Evolutionary conservation across 352 stramenopile genomes (phyloP), one percentile per base, ranked within the genome.

Genomic region (Globisporangium polare): DNA sequence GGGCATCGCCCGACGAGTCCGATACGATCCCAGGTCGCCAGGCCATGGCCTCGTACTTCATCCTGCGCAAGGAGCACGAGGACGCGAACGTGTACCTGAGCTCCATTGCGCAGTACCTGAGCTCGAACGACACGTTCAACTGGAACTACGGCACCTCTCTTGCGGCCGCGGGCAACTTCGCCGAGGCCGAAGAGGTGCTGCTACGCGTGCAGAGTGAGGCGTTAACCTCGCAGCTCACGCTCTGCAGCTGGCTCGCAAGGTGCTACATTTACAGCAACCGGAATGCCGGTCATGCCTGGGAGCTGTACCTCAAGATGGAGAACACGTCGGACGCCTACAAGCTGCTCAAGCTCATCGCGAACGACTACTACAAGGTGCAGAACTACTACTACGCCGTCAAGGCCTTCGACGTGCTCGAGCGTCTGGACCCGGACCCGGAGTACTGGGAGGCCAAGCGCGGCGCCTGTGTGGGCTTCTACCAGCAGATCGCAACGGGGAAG

Each of bases 401-500:
- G 47, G 80, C 82, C 6, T 93, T 93, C 42, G 80, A 89, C 49
- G 80, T 91, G 39, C 72, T 93, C 13, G 80, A 91, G 50, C 73
- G 77, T 9, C 47, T 90, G n/a, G 81, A 90, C 47, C 68, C 80
- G 7, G 78, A 90, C 18, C 79, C 80, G 1, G 78, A 91, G 66
- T 81, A 86, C 58, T 93, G 83, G 81, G 81, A 91, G 60, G 83
- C 71, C 5, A 93, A 93, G 60, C 80, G 79, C 24, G 82, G 81
- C 3, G 82, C 81, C 6, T 90, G 80, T 31, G 20, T 90, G 9
- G 81, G 80, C 2, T 89, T 79, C 63, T 89, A 88, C 59, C 71
- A 74, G 5, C 79, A 78, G 50, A 68, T 91, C 27, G 79, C 77
- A 13, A 63, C 52, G 2, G 77, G 77, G 15, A 52, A 78, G 60